A percentile compares a stretch with the other conserved stretches of the same genome.
Evolutionary conservation across 331 rosid genomes (phyloP).

Genomic region (Quercus tomentella): DNA sequence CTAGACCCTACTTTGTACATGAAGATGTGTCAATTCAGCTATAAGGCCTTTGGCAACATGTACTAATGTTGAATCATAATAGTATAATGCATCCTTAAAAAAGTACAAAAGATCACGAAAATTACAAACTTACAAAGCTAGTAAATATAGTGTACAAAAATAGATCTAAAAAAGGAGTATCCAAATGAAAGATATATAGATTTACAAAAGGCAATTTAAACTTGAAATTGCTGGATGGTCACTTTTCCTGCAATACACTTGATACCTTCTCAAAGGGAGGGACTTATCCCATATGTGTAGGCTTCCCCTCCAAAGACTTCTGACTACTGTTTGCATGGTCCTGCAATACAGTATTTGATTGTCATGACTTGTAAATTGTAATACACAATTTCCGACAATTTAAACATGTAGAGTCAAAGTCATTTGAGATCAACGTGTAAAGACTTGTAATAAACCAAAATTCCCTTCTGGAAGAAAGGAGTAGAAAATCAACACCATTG

Average conservation of each 20-base stretch:
- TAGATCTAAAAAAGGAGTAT: too few species aligned
- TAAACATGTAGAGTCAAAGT: neutral
- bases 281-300: too few species aligned
- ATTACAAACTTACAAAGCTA: too few species aligned
- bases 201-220: slow-evolving; percentile 36
- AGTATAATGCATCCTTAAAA: too few species aligned
- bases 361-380: slow-evolving; percentile 6
- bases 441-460: neutral
- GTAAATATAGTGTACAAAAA: too few species aligned
- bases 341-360: slow-evolving; percentile 37
- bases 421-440: neutral
- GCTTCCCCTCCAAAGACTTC: slow-evolving; percentile 74
- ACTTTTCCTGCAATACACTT: slow-evolving; percentile 23
- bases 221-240: slow-evolving; percentile 61
- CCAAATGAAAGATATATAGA: too few species aligned
- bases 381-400: neutral
- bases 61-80: too few species aligned
- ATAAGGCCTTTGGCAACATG: too few species aligned
- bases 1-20: too few species aligned
- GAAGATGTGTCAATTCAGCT: too few species aligned
- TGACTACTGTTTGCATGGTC: slow-evolving; percentile 95
- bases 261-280: too few species aligned
- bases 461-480: neutral
- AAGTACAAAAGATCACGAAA: too few species aligned
- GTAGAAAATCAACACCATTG: neutral